Base-by-base conservation (phyloP, 1,284 basidiomycete genomes). In the Wolfiporia cocos region DNA sequence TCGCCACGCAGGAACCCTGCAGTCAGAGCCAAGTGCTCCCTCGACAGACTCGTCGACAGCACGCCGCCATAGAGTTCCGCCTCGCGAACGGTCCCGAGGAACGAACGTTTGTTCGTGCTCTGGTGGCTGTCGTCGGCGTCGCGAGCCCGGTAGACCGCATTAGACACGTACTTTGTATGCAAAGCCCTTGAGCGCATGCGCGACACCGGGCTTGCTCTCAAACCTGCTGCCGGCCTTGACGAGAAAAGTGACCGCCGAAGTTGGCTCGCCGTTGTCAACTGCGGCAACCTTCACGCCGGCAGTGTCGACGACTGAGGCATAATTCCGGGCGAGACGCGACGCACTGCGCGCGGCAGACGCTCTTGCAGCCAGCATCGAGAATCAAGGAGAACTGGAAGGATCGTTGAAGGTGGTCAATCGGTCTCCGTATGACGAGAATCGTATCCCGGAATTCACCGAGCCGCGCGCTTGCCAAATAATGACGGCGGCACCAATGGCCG, bases 1-100 rank as follows among this genome's bases (percentile, higher is more conserved):
- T 99, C 92, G 40, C 92, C 94, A 49, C 86, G 82, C 55, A 98
- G 70, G 70, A 98, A 99, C 63, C 98, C 93, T 49, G 95, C 92
- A 36, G 89, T 95, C 45, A 64, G 46, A 50, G 91, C 81, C 36
- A 99, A 76, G 68, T 97, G 86, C 71, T 99, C 95, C 56, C 94
- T 76, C 31, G 85, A 79, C 54, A 98, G 72, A 51, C 78, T 84
- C 45, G 92, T 73, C 35, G 92, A 93, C 52, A 99, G 76, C 42
- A 95, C 79, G 63, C 94, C 95, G 49, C 95, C 96, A 65, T 91
- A 90, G 42, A 97, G 76, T 69, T 99, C 95, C 47, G 89, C 81
- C 67, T 97, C 92, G 52, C 95, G 84, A 50, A 94, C 81, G 36
- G 89, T 91, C 51, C 87, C 89, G 63, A 99, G 74, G 39, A 92